A percentile compares a stretch with the other conserved stretches of the same genome.
These are phyloP conservation scores for Letharia columbiana DNA, from an alignment of 495 filamentous ascomycete species.

Conservation along the genomic window DNA sequence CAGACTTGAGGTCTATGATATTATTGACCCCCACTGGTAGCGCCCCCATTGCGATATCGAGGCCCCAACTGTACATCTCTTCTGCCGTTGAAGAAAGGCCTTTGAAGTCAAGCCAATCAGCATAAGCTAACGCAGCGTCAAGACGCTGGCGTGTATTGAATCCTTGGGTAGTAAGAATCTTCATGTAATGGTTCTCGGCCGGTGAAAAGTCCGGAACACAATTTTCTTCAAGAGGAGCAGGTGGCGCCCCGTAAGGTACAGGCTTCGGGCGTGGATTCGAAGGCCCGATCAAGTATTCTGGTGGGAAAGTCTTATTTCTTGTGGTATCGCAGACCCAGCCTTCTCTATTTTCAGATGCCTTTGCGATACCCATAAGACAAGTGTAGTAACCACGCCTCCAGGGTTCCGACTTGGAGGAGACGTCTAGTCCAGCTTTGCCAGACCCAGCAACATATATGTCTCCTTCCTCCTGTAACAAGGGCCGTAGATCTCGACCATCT, in stretches of 20 bases:
- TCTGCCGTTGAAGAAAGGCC: constrained; percentile 48
- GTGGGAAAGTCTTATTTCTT: constrained; percentile 55
- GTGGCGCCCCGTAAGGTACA: constrained; percentile 47
- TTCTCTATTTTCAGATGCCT: constrained; percentile 70
- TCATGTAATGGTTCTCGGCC: constrained; percentile 66
- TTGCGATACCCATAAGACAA: constrained; percentile 63
- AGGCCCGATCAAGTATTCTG: constrained; percentile 63
- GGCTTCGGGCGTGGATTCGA: constrained; percentile 75
- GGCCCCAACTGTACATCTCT: constrained; percentile 61
- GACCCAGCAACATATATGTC: constrained; percentile 46
- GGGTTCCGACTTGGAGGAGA: constrained; percentile 62
- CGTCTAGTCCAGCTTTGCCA: constrained; percentile 55
- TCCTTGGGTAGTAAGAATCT: constrained; percentile 66
- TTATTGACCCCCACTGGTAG: constrained; percentile 37
- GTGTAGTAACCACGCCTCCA: constrained; percentile 82
- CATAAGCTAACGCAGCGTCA: constrained; percentile 72
- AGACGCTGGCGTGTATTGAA: constrained; percentile 66
- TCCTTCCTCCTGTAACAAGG: constrained; percentile 43
- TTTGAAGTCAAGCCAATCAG: constrained; percentile 75
- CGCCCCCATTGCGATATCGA: constrained; percentile 55
- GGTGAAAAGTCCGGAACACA: constrained; percentile 54
- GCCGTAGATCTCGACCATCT: constrained; percentile 57
- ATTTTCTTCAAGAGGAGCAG: constrained; percentile 60
- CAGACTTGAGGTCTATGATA: constrained; percentile 52
- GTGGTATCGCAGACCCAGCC: constrained; percentile 64